These are phyloP conservation scores for Phytophthora sojae DNA, from an alignment of 352 stramenopile species.

Conservation along the genomic window DNA sequence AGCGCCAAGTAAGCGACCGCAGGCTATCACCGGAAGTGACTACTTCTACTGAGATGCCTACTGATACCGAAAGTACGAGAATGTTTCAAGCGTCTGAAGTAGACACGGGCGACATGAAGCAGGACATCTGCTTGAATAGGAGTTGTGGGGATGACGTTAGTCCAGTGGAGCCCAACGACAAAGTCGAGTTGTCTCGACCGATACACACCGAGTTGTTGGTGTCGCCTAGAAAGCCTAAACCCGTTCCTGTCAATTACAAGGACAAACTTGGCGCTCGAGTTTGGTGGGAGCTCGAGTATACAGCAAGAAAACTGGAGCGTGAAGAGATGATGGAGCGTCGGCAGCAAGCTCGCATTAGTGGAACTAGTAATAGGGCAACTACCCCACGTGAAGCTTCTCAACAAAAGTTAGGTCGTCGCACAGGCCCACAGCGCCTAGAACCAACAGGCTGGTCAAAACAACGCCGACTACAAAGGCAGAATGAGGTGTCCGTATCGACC, in stretches of 20 bases:
- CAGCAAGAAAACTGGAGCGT: slow-evolving; percentile 39
- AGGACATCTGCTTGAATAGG: neutral
- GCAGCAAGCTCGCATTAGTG: neutral
- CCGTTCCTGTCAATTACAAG: slow-evolving; percentile 27
- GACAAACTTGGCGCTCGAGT: slow-evolving; percentile 64
- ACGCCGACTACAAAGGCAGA: neutral
- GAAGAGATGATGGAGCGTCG: slow-evolving; percentile 27
- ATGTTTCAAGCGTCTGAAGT: neutral
- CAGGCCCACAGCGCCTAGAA: neutral
- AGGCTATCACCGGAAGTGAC: neutral
- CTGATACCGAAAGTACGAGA: neutral
- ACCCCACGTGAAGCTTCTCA: neutral
- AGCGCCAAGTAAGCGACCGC: neutral
- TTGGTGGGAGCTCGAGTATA: slow-evolving; percentile 79
- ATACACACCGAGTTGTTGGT: neutral
- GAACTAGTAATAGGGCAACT: neutral
- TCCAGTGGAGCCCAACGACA: neutral
- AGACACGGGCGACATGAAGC: neutral
- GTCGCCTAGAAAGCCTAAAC: slow-evolving; percentile 3
- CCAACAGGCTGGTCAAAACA: slow-evolving; percentile 16
- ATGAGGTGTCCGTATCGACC: neutral
- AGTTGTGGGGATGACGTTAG: neutral
- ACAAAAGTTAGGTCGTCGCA: neutral
- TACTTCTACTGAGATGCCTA: neutral
- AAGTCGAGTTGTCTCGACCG: neutral